phyloP scores from a whole-genome alignment of 106 monocot species.

The Platanthera zijinensis region DNA sequence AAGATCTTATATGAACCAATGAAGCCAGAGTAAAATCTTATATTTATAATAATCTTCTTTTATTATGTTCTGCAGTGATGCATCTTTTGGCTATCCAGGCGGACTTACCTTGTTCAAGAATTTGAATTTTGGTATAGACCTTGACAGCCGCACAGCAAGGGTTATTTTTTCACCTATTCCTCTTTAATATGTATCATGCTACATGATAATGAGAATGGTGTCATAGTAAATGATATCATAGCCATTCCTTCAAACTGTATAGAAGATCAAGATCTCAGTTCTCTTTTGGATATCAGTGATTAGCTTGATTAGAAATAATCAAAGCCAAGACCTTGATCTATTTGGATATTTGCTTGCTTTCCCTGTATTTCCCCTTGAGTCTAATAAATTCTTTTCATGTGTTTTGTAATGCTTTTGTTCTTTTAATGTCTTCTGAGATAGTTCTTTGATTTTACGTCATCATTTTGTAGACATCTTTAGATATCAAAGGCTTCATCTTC shows the following conservation, averaged over 20 bases:
- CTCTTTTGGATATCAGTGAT: not conserved
- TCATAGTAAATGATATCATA: not conserved
- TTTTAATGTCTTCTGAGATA: not conserved
- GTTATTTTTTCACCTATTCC: not conserved
- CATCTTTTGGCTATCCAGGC: slow-evolving; percentile 98
- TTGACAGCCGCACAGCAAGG: slow-evolving; percentile 95
- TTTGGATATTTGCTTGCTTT: not conserved
- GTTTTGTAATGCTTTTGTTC: not conserved
- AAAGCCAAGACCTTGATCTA: no score
- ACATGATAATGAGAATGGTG: not conserved
- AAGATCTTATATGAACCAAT: no score
- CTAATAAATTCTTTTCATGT: not conserved
- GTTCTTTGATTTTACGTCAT: not conserved
- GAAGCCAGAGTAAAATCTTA: no score
- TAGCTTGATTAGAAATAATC: not conserved
- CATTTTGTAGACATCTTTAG: not conserved
- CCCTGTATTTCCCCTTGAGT: not conserved
- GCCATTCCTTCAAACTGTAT: not conserved
- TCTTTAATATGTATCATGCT: not conserved
- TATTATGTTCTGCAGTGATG: slow-evolving; percentile 67
- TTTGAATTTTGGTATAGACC: slow-evolving; percentile 99
- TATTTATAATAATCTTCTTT: not conserved
- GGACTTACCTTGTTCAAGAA: slow-evolving; percentile 89
- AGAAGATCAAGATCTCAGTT: not conserved
- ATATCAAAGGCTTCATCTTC: no score